Percentiles rank a stretch among this genome's conserved stretches.
These are phyloP conservation scores for Eucommia ulmoides DNA, from an alignment of 257 asterid genomes.

Conservation along the genomic window DNA sequence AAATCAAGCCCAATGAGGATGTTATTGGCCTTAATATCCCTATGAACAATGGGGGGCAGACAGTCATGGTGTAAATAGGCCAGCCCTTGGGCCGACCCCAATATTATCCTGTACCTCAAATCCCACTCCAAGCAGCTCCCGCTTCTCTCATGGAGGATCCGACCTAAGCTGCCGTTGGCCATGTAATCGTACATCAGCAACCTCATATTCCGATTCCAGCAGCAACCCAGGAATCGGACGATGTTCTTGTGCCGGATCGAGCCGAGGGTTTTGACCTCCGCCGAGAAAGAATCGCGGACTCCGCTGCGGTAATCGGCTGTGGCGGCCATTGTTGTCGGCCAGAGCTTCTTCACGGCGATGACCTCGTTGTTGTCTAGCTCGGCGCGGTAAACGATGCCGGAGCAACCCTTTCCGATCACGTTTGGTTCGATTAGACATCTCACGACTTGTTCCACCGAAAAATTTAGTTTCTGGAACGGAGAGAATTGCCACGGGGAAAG, in stretches of 20 bases:
- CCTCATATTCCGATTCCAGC: constrained; percentile 66
- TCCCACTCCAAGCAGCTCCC: constrained; percentile 77
- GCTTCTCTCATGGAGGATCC: constrained; percentile 51
- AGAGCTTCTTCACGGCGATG: constrained; percentile 70
- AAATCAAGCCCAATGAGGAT: constrained; percentile 67
- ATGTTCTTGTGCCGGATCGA: constrained; percentile 77
- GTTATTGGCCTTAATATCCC: constrained; percentile 87
- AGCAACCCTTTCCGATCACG: constrained; percentile 74
- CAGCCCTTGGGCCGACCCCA: constrained; percentile 76
- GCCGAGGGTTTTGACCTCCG: constrained; percentile 73
- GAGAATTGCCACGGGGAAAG: constrained; percentile 53
- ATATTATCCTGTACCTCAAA: constrained; percentile 50
- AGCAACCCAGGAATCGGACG: constrained; percentile 74
- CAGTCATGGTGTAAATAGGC: constrained; percentile 85
- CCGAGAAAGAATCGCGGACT: constrained; percentile 62
- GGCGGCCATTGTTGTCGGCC: constrained; percentile 38
- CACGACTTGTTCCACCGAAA: constrained; percentile 42
- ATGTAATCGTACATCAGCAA: constrained; percentile 82
- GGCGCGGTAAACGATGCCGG: constrained; percentile 67
- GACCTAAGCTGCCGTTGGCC: constrained; percentile 82
- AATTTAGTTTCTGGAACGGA: constrained; percentile 63
- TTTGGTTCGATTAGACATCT: constrained; percentile 53
- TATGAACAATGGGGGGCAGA: constrained; percentile 67
- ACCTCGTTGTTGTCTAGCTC: constrained; percentile 43
- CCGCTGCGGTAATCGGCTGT: constrained; percentile 24